phyloP scores from a whole-genome alignment of 257 asterid species.

The Solanum bulbocastanum region DNA sequence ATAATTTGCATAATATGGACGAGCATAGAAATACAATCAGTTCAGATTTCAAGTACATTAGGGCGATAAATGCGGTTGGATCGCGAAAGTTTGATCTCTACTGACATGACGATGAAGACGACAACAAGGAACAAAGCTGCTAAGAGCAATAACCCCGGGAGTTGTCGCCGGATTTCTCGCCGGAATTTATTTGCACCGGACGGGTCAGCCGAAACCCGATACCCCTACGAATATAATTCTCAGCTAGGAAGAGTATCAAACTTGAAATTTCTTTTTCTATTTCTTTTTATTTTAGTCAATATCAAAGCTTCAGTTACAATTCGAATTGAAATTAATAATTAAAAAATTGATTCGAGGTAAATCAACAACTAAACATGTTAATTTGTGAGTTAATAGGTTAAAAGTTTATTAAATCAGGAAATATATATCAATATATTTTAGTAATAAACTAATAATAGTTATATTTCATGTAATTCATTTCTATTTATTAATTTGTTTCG shows the following conservation, averaged over 20 bases:
- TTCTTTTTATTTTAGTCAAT: background rate
- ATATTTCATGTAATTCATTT: too few relatives aligned
- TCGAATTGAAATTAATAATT: background rate
- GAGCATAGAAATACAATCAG: background rate
- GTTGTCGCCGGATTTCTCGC: background rate
- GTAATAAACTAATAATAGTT: background rate
- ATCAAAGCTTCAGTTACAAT: background rate
- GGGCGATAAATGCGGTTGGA: slow-evolving; percentile 62
- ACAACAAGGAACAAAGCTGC: background rate
- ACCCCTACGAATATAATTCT: background rate
- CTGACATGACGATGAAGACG: slow-evolving; percentile 25
- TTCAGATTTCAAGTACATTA: slow-evolving; percentile 20
- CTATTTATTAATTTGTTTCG: too few relatives aligned
- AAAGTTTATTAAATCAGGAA: background rate
- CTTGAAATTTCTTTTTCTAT: background rate
- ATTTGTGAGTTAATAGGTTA: background rate
- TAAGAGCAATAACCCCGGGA: background rate
- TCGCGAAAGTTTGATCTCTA: slow-evolving; percentile 74
- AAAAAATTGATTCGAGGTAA: background rate
- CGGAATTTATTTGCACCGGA: background rate
- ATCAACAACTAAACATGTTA: background rate
- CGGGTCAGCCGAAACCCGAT: background rate
- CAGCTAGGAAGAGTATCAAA: background rate
- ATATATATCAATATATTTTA: background rate
- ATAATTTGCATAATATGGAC: background rate